Conservation (phyloP, 305 asterid species). For the Fraxinus latifolia region DNA sequence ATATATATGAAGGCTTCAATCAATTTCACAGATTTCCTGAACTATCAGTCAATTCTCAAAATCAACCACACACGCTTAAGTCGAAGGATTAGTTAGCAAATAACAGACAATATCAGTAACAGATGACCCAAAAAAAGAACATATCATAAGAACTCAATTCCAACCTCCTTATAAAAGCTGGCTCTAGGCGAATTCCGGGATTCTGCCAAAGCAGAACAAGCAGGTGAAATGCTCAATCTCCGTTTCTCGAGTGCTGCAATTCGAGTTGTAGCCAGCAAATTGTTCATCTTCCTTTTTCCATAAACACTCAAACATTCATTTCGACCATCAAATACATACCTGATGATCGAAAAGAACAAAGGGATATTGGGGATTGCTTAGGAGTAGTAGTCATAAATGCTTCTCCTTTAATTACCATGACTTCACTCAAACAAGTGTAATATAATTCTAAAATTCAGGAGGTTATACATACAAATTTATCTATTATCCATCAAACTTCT, state of each 20-base stretch:
- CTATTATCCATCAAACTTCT: neutral
- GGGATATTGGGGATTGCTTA: constrained; percentile 58
- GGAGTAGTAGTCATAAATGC: constrained; percentile 35
- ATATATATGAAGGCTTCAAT: constrained; percentile 17
- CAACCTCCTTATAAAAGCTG: constrained; percentile 14
- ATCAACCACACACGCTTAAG: neutral
- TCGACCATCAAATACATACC: constrained; percentile 63
- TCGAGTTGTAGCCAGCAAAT: neutral
- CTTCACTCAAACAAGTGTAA: constrained; percentile 32
- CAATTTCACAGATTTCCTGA: neutral
- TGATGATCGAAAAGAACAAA: constrained; percentile 72
- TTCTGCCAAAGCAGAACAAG: neutral
- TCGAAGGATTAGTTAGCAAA: neutral
- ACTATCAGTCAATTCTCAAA: neutral
- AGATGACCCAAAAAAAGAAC: neutral
- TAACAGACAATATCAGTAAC: neutral
- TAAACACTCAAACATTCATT: constrained; percentile 59
- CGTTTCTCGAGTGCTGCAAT: neutral
- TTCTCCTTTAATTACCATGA: constrained; percentile 40
- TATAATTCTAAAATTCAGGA: neutral
- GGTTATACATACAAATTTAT: neutral
- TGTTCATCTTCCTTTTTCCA: constrained; percentile 42
- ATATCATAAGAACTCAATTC: neutral
- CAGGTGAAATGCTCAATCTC: neutral
- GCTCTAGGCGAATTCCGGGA: neutral